A percentile compares a stretch with the other conserved stretches of the same genome.
Evolutionary conservation across 179 eudicot species (phyloP).

Genomic region (Amaranthus tricolor): DNA sequence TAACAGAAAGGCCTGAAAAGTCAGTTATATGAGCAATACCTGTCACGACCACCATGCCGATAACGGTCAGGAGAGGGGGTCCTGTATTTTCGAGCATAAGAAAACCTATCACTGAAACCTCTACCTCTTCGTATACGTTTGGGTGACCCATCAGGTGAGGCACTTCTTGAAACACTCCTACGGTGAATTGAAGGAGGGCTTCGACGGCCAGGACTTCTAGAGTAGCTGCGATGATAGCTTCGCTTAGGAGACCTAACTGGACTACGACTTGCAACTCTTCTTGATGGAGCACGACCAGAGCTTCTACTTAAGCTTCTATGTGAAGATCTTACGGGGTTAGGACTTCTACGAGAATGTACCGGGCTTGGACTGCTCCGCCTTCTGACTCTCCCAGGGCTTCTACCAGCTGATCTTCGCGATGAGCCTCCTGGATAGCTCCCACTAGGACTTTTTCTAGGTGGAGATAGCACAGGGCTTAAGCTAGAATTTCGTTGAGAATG

Average conservation of each 20-base stretch:
- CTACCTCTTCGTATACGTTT: constrained; percentile 85
- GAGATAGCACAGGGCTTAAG: constrained; percentile 34
- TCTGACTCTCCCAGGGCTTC: constrained; percentile 32
- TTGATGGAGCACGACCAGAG: constrained; percentile 38
- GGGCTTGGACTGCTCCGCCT: constrained; percentile 33
- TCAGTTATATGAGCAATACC: constrained; percentile 35
- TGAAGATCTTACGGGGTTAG: constrained; percentile 36
- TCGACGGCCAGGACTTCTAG: constrained; percentile 48
- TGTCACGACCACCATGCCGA: constrained; percentile 81
- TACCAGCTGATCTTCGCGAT: constrained; percentile 33
- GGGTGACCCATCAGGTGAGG: constrained; percentile 73
- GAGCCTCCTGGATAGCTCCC: constrained; percentile 32
- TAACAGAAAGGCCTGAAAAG: background rate
- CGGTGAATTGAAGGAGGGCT: constrained; percentile 43
- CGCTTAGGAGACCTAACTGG: constrained; percentile 67
- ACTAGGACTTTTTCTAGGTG: constrained; percentile 38
- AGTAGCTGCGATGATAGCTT: constrained; percentile 61
- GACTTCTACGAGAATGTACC: constrained; percentile 36
- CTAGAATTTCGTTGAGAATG: constrained; percentile 28
- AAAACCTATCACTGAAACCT: constrained; percentile 82
- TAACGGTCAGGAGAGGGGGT: constrained; percentile 83
- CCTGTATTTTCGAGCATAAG: constrained; percentile 81
- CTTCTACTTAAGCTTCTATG: constrained; percentile 58
- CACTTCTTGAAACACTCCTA: constrained; percentile 81
- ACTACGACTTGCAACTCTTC: constrained; percentile 28